phyloP scores from a whole-genome alignment of 352 stramenopile genomes.

The Stramenopiles sp. region DNA sequence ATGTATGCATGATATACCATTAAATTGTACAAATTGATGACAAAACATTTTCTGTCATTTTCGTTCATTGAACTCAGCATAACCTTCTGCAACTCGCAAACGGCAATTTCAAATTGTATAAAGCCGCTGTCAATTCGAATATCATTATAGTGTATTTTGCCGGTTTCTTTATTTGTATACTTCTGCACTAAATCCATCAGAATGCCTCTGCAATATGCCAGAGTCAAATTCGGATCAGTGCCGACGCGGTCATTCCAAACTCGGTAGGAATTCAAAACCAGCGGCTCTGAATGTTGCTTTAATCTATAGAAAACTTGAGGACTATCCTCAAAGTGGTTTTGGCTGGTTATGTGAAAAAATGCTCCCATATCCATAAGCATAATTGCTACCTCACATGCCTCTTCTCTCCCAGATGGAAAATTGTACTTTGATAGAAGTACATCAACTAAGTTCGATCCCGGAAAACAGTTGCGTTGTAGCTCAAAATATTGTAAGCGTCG shows the following conservation, averaged over 20 bases:
- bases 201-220: too few species aligned
- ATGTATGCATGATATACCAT: constrained; percentile 41
- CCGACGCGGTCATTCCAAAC: constrained; percentile 28
- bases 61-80: constrained; percentile 22
- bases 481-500: too few species aligned
- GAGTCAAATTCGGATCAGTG: constrained; percentile 18
- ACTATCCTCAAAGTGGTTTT: constrained; percentile 21
- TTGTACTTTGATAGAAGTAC: constrained; percentile 19
- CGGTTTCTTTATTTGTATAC: too few species aligned
- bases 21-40: constrained; percentile 50
- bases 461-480: constrained; percentile 14
- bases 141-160: constrained; percentile 14
- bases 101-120: constrained; percentile 11
- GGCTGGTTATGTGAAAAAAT: constrained; percentile 23
- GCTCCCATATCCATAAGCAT: constrained; percentile 19
- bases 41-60: constrained; percentile 28
- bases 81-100: constrained; percentile 17
- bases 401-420: constrained; percentile 12
- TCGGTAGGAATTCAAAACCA: constrained; percentile 27
- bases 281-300: constrained; percentile 14
- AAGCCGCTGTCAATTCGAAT: constrained; percentile 8
- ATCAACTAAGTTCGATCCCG: constrained; percentile 19
- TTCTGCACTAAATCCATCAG: too few species aligned
- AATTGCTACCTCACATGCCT: constrained; percentile 23
- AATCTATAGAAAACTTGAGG: constrained; percentile 20